phyloP scores from a whole-genome alignment of 768 basidiomycete species.

The Pleurotus ostreatus region DNA sequence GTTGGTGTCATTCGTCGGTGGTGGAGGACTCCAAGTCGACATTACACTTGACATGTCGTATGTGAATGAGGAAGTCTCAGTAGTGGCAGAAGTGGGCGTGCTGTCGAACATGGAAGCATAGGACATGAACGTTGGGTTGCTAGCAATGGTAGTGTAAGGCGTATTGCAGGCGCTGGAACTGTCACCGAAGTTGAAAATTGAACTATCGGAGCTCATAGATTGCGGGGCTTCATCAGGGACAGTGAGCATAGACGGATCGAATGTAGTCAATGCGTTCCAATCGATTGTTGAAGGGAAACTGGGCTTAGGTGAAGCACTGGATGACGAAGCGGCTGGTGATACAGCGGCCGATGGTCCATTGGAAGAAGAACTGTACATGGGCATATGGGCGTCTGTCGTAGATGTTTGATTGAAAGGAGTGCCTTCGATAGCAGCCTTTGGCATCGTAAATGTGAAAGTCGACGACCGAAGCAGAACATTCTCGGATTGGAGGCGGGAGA shows the following conservation, averaged over 20 bases:
- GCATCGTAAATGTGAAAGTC: slow-evolving; percentile 81
- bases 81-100: slow-evolving; percentile 19
- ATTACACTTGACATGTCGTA: slow-evolving; percentile 41
- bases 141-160: slow-evolving; percentile 76
- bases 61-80: slow-evolving; percentile 33
- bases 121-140: slow-evolving; percentile 84
- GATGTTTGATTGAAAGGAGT: slow-evolving; percentile 16
- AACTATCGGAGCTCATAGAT: slow-evolving; percentile 48
- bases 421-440: slow-evolving; percentile 31
- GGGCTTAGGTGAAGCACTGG: slow-evolving; percentile 27
- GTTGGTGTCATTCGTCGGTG: slow-evolving; percentile 20
- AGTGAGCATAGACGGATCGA: slow-evolving; percentile 66
- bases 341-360: slow-evolving; percentile 15
- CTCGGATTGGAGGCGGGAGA: slow-evolving; percentile 82
- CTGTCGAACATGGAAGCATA: slow-evolving; percentile 58
- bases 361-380: slow-evolving; percentile 12
- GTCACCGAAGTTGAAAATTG: slow-evolving; percentile 56
- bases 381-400: slow-evolving; percentile 13
- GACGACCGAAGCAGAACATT: slow-evolving; percentile 78
- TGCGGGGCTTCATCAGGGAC: slow-evolving; percentile 59
- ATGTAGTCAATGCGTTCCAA: slow-evolving; percentile 64
- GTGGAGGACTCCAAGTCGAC: slow-evolving; percentile 39
- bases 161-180: slow-evolving; percentile 40
- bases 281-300: slow-evolving; percentile 39
- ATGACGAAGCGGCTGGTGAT: slow-evolving; percentile 17